Evolutionary conservation across 2,329 filamentous ascomycete genomes (phyloP).

Genomic region (Zymoseptoria passerinii): DNA sequence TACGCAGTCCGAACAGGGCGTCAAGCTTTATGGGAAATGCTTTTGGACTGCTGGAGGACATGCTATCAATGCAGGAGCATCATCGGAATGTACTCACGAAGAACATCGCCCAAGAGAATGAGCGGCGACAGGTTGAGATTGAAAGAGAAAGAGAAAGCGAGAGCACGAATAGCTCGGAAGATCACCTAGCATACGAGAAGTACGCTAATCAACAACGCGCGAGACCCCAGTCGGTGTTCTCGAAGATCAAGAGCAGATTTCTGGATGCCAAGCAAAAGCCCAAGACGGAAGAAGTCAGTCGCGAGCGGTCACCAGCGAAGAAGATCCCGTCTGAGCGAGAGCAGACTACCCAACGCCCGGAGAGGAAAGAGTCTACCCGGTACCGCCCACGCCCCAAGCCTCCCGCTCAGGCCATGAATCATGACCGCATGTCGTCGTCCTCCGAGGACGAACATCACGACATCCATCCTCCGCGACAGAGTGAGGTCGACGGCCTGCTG

Average conservation of each 20-base stretch:
- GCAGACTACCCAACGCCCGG: constrained; percentile 7
- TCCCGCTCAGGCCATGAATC: background rate
- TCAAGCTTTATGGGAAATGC: constrained; percentile 18
- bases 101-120: constrained; percentile 1
- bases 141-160: constrained; percentile 10
- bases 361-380: constrained; percentile 6
- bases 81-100: constrained; percentile 6
- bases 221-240: constrained; percentile 17
- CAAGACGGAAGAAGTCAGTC: constrained; percentile 5
- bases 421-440: constrained; percentile 5
- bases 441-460: constrained; percentile 17
- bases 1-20: background rate
- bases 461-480: constrained; percentile 7
- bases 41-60: constrained; percentile 20
- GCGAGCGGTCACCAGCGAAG: constrained; percentile 12
- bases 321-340: constrained; percentile 4
- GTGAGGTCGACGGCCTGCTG: constrained; percentile 7
- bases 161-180: constrained; percentile 10
- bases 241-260: constrained; percentile 18
- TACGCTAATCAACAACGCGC: background rate
- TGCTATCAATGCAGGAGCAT: constrained; percentile 14
- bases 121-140: constrained; percentile 4
- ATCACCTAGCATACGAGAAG: constrained; percentile 16
- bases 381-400: background rate
- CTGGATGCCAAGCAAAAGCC: constrained; percentile 11